These are phyloP conservation scores for Tetradesmus obliquus DNA, from an alignment of 139 green algal species.

Conservation along the genomic window DNA sequence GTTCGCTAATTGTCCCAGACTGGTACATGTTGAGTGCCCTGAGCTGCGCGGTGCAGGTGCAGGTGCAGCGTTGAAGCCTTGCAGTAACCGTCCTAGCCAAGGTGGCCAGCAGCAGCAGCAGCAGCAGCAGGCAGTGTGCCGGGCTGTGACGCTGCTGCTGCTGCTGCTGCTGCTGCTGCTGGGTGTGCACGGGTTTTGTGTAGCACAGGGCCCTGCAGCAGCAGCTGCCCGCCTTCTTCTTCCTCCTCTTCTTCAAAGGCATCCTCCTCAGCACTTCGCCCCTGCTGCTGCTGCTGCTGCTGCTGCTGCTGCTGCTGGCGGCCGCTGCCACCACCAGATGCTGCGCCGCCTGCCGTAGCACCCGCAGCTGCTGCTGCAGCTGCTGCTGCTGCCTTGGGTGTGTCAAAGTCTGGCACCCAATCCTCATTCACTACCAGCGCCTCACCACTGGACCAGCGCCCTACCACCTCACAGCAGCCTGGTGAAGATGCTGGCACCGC, in stretches of 20 bases:
- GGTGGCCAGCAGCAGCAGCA: constrained; percentile 10
- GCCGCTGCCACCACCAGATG: not conserved
- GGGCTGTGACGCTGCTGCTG: not conserved
- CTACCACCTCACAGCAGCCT: not conserved
- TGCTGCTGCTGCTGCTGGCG: constrained; percentile 20
- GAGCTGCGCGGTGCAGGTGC: too few species aligned
- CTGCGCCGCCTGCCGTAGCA: not conserved
- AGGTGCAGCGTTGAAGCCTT: too few species aligned
- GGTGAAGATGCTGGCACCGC: too few species aligned
- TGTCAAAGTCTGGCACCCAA: constrained; percentile 28
- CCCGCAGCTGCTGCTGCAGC: not conserved
- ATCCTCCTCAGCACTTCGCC: not conserved
- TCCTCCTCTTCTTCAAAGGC: not conserved
- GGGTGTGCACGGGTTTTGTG: too few species aligned
- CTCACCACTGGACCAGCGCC: not conserved
- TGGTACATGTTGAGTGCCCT: too few species aligned
- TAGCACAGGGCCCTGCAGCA: too few species aligned
- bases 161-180: not conserved
- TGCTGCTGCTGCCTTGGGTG: not conserved
- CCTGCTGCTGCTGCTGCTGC: not conserved
- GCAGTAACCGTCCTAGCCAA: too few species aligned
- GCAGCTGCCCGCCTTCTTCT: not conserved
- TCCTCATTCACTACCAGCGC: not conserved
- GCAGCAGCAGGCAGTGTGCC: not conserved
- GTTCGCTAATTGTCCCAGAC: too few species aligned